These are phyloP conservation scores for Verticillium dahliae DNA, from an alignment of 2,329 filamentous ascomycete genomes.

Conservation along the genomic window DNA sequence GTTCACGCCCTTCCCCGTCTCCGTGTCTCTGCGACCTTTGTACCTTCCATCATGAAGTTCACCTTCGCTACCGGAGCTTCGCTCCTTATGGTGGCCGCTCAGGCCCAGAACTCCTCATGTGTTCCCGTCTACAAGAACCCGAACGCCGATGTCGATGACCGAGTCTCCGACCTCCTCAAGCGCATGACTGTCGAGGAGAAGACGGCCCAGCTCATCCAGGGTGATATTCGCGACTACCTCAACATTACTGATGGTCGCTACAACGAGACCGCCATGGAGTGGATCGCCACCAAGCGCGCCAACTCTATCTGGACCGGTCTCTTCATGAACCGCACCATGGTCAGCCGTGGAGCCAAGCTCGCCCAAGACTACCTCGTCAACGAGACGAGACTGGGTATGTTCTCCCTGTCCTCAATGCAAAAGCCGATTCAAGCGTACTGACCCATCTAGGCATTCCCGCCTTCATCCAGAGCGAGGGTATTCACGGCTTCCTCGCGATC, in stretches of 20 bases:
- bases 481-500: slow-evolving; percentile 64
- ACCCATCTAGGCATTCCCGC: slow-evolving; percentile 64
- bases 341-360: slow-evolving; percentile 54
- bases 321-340: slow-evolving; percentile 55
- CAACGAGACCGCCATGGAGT: slow-evolving; percentile 60
- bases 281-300: slow-evolving; percentile 59
- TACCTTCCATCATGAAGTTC: slow-evolving; percentile 19
- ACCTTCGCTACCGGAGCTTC: slow-evolving; percentile 15
- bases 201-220: slow-evolving; percentile 60
- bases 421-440: neutral
- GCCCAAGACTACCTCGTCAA: slow-evolving; percentile 65
- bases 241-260: slow-evolving; percentile 60
- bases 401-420: neutral
- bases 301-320: slow-evolving; percentile 69
- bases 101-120: slow-evolving; percentile 11
- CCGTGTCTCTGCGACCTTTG: neutral
- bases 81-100: slow-evolving; percentile 15
- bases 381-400: slow-evolving; percentile 23
- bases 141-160: slow-evolving; percentile 52
- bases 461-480: slow-evolving; percentile 66
- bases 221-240: slow-evolving; percentile 69
- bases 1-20: neutral
- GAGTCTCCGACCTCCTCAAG: slow-evolving; percentile 60
- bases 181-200: slow-evolving; percentile 74
- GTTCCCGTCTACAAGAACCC: slow-evolving; percentile 56